Conservation (phyloP, 2,329 filamentous ascomycete genomes). For the Lasiodiplodia hormozganensis region DNA sequence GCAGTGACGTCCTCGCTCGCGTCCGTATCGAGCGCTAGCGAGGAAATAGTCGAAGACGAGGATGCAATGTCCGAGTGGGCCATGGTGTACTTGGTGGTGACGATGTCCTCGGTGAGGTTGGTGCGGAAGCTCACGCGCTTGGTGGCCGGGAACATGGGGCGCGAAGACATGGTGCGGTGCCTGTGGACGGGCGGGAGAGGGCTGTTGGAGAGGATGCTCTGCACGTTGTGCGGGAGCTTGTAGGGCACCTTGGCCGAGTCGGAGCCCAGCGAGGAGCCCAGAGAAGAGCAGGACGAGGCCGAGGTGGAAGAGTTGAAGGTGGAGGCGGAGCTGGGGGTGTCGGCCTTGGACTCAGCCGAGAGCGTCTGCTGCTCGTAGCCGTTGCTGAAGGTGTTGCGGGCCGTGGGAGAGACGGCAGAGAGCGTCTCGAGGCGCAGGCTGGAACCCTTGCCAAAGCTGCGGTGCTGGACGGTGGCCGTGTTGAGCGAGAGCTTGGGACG, state of each 20-base stretch:
- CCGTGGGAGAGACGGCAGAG: slow-evolving; percentile 65
- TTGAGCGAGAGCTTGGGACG: slow-evolving; percentile 68
- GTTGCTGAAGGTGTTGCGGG: slow-evolving; percentile 68
- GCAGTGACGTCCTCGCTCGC: slow-evolving; percentile 25
- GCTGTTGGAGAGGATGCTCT: slow-evolving; percentile 56
- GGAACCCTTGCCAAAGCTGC: slow-evolving; percentile 61
- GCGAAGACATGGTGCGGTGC: slow-evolving; percentile 50
- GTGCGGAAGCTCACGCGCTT: slow-evolving; percentile 65
- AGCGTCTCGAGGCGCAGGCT: slow-evolving; percentile 61
- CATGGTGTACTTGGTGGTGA: slow-evolving; percentile 61
- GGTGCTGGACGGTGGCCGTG: slow-evolving; percentile 56
- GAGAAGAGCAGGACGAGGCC: slow-evolving; percentile 36
- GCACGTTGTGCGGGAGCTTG: slow-evolving; percentile 53
- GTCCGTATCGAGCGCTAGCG: slow-evolving; percentile 38
- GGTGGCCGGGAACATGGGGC: slow-evolving; percentile 59
- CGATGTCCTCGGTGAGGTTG: slow-evolving; percentile 66
- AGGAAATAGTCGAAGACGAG: slow-evolving; percentile 44
- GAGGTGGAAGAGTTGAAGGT: slow-evolving; percentile 47
- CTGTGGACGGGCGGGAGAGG: slow-evolving; percentile 44
- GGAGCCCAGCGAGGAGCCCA: slow-evolving; percentile 38
- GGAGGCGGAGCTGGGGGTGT: slow-evolving; percentile 47
- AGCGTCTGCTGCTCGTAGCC: slow-evolving; percentile 53
- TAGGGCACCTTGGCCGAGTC: slow-evolving; percentile 50
- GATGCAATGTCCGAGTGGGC: slow-evolving; percentile 63
- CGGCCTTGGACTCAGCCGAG: slow-evolving; percentile 40